Percentiles rank a stretch among this genome's conserved stretches.
Conservation (phyloP, 1,139 yeast genomes). For the Sugiyamaella neomexicana region DNA sequence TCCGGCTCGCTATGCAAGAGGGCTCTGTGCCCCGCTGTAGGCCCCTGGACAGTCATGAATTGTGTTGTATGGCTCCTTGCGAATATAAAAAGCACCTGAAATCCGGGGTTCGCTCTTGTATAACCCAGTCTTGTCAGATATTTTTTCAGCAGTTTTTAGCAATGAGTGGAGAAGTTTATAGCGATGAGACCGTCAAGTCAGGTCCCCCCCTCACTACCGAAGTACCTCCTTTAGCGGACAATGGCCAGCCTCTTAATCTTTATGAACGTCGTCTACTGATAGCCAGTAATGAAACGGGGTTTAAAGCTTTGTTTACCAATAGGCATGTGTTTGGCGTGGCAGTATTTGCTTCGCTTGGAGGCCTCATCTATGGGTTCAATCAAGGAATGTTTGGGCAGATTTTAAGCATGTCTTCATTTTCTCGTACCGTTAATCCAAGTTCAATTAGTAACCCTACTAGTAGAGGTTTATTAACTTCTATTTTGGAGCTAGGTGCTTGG, state of each 20-base stretch:
- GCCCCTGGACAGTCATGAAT: too few species aligned
- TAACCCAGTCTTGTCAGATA: not conserved
- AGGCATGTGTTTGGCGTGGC: slow-evolving; percentile 44
- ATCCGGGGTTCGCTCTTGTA: slow-evolving; percentile 9
- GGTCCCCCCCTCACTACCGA: not conserved
- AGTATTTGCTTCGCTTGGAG: slow-evolving; percentile 39
- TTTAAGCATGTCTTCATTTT: slow-evolving; percentile 55
- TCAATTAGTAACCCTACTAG: slow-evolving; percentile 37
- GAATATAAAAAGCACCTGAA: slow-evolving; percentile 10
- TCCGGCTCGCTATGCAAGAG: not conserved
- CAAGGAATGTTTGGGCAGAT: slow-evolving; percentile 60
- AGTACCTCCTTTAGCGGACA: not conserved
- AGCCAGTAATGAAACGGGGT: slow-evolving; percentile 17
- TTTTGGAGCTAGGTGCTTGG: slow-evolving; percentile 90
- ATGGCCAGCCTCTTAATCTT: slow-evolving; percentile 14
- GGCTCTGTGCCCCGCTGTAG: too few species aligned
- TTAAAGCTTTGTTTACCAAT: slow-evolving; percentile 25
- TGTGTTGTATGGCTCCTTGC: not conserved
- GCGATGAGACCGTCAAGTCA: slow-evolving; percentile 8
- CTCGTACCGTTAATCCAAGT: slow-evolving; percentile 32
- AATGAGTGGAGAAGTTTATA: not conserved
- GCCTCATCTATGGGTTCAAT: slow-evolving; percentile 39
- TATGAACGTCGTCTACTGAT: slow-evolving; percentile 19
- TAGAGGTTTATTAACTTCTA: slow-evolving; percentile 86
- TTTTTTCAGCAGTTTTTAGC: too few species aligned